Base-by-base conservation (phyloP, 352 stramenopile species). In the Globisporangium rhizosaccharum region DNA sequence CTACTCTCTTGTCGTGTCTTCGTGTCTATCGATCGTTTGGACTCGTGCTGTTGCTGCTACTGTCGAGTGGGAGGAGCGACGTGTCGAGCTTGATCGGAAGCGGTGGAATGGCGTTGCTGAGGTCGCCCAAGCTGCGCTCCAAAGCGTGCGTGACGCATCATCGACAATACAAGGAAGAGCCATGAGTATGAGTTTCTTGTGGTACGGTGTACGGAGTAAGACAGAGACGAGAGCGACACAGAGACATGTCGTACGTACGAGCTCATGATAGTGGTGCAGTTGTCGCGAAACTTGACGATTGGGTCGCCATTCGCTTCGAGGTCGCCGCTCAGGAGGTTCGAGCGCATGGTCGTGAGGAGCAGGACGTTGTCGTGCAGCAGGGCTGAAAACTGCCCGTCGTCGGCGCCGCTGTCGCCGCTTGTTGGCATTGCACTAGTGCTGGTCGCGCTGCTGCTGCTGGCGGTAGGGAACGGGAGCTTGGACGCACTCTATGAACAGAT, bases 291-390 rank as follows among this genome's bases (percentile, higher is more conserved):
- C 49, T 81, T 80, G 59, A 65, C 28, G 75, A 93, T 90, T 33
- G 82, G 68, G 28, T 66, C 53, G 20, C 59, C 46, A 51, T 90
- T 90, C 44, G 80, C 68, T 50, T 78, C 68, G 0, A 71, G 57
- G 52, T 80, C 78, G 62, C 81, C 79, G 53, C 75, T 76, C 23
- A 87, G 51, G 18, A 91, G 62, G 57, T 91, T 93, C 44, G 76
- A 76, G 10, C 79, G 79, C 61, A 93, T 90, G 14, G 73, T 74
- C 42, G 85, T 79, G 53, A 91, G 67, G 3, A 75, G 64, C 45
- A 75, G 49, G 26, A 84, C 65, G 65, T 93, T 93, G 42, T 91
- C 80, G 53, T 91, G 71, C 36, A 90, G 68, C 30, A 90, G 62
- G 17, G 68, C 76, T 4, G 66, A 70, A 6, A 90, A 63, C 51